Evolutionary conservation across 257 asterid species (phyloP).

Genomic region (Rhazya stricta): DNA sequence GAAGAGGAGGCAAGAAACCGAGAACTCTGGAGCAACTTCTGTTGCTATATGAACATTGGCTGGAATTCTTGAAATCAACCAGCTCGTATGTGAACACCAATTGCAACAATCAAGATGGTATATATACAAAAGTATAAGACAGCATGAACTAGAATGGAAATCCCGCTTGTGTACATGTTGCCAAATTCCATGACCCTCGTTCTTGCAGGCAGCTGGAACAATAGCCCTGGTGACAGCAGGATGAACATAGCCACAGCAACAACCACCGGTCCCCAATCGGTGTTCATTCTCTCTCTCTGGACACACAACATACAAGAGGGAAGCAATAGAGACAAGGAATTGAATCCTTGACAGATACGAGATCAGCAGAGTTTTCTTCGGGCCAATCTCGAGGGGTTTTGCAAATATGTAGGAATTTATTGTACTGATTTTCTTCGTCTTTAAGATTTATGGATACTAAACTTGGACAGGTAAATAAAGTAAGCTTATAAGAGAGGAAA

Average conservation of each 20-base stretch:
- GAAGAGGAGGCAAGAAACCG: not conserved
- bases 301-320: too few species aligned
- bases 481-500: constrained; percentile 44
- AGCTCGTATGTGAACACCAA: constrained; percentile 70
- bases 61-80: constrained; percentile 21
- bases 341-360: not conserved
- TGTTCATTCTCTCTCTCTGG: not conserved
- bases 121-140: constrained; percentile 74
- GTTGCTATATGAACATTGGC: not conserved
- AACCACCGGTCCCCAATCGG: constrained; percentile 90
- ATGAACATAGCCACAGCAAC: constrained; percentile 91
- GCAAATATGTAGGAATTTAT: constrained; percentile 6
- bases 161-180: constrained; percentile 90
- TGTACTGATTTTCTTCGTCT: constrained; percentile 44
- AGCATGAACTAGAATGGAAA: constrained; percentile 76
- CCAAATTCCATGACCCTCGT: constrained; percentile 73
- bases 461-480: constrained; percentile 41
- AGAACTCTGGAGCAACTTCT: not conserved
- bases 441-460: constrained; percentile 63
- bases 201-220: constrained; percentile 86
- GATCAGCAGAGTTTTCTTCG: not conserved
- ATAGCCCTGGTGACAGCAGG: constrained; percentile 76
- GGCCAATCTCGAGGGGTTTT: not conserved
- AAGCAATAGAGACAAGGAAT: not conserved
- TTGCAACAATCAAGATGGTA: constrained; percentile 72